Evolutionary conservation across 1,284 basidiomycete genomes (phyloP), one percentile per base, ranked within the genome.

Genomic region (Pseudozyma sp.): DNA sequence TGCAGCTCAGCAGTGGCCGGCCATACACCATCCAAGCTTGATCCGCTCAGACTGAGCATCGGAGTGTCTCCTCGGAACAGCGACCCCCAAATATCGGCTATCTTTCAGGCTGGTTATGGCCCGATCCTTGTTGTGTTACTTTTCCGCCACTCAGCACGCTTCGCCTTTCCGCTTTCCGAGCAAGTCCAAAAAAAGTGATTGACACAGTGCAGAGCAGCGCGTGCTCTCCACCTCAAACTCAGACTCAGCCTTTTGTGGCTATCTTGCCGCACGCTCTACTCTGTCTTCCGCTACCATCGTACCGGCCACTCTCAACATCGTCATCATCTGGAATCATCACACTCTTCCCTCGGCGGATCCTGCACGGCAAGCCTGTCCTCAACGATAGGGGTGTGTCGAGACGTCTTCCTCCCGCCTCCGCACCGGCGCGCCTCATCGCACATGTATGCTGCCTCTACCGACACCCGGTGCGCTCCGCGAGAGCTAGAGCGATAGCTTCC

Each of bases 241-340:
- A n/a, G 40, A 56, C 66, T 62, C 47, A 68, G 59, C 66, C 53
- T 44, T 49, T 10, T 7, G 42, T 38, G 49, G 48, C 59, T 47
- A 50, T 39, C 18, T 47, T 36, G 34, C 49, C 25, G 21, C 25
- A 31, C 25, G 25, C 25, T 18, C 21, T 25, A 21, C 36, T 40
- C 14, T 36, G 4, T 10, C 40, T 36, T 47, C 36, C 43, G 42
- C 50, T 14, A 47, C 18, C 43, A 44, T 44, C 43, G 14, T 47
- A 18, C 18, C 13, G 12, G 19, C 3, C 45, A 31, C 39, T 40
- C 39, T 40, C 45, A 47, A 18, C 45, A 9, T 11, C 21, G 2
- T 47, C 45, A 12, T 8, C 19, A 6, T 31, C 25, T 6, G 25
- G 25, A 16, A 25, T 47, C 45, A 25, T 21, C 16, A 19, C 45